phyloP scores from a whole-genome alignment of 345 rosid species.

The Lenwebbia sp. region DNA sequence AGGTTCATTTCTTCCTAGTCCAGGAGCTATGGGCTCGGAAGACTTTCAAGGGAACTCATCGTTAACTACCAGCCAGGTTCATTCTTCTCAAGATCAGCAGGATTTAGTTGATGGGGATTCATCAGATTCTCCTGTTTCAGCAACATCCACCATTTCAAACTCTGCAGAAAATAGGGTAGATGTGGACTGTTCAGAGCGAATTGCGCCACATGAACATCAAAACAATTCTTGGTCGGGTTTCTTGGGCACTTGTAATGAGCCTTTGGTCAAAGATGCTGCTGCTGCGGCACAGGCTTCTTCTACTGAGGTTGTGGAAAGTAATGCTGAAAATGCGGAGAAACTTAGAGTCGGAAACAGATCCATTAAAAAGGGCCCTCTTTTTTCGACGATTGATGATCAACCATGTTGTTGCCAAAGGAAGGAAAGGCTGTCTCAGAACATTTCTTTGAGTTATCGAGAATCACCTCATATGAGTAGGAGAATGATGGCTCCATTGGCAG shows the following conservation, averaged over 20 bases:
- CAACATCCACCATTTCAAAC: constrained; percentile 64
- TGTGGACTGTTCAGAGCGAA: constrained; percentile 21
- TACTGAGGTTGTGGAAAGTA: not conserved
- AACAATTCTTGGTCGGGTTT: constrained; percentile 25
- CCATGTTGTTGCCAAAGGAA: constrained; percentile 91
- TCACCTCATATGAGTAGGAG: constrained; percentile 53
- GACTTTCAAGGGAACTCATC: constrained; percentile 94
- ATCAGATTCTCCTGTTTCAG: constrained; percentile 80
- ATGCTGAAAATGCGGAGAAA: constrained; percentile 25
- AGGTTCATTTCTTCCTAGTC: constrained; percentile 96
- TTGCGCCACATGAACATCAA: constrained; percentile 13
- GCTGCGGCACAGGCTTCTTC: not conserved
- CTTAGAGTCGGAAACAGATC: constrained; percentile 16
- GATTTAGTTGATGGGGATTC: constrained; percentile 63
- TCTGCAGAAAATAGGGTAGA: constrained; percentile 29
- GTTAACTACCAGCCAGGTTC: constrained; percentile 62
- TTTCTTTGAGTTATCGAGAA: constrained; percentile 35
- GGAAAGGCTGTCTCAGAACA: constrained; percentile 47
- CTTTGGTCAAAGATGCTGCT: constrained; percentile 15
- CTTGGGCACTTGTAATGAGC: constrained; percentile 15
- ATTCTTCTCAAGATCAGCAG: constrained; percentile 68
- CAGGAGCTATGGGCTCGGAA: constrained; percentile 76
- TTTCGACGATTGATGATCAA: constrained; percentile 34
- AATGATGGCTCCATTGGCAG: constrained; percentile 24
- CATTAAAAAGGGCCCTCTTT: constrained; percentile 31